These are phyloP conservation scores for Claviceps sp. DNA, from an alignment of 2,329 filamentous ascomycete species.

Conservation along the genomic window DNA sequence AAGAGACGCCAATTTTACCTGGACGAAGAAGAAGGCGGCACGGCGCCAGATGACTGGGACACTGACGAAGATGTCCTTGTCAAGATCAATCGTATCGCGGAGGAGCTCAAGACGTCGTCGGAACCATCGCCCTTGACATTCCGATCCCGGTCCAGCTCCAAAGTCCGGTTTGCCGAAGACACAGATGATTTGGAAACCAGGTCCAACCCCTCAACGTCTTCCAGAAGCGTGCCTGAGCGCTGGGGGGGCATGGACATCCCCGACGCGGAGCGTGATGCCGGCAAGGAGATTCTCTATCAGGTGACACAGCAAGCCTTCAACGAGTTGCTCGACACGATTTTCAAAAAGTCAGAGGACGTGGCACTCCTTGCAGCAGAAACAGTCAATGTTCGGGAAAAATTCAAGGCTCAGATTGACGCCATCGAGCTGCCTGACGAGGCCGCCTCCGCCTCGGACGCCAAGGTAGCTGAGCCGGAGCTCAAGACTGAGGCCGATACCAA, in stretches of 20 bases:
- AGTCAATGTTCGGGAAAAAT: conserved; percentile 44
- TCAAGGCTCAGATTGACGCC: conserved; percentile 32
- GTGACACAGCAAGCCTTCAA: conserved; percentile 85
- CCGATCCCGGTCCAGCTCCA: conserved; percentile 58
- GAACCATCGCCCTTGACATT: conserved; percentile 16
- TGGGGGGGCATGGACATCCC: conserved; percentile 71
- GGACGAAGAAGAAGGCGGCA: conserved; percentile 68
- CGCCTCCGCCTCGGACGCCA: neutral
- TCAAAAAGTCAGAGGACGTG: conserved; percentile 66
- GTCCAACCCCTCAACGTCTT: conserved; percentile 62
- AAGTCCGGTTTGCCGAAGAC: conserved; percentile 64
- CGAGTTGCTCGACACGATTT: conserved; percentile 76
- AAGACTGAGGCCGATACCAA: neutral
- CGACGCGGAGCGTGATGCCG: conserved; percentile 67
- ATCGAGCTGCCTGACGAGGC: conserved; percentile 20
- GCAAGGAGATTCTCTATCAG: conserved; percentile 81
- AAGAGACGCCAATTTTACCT: conserved; percentile 66
- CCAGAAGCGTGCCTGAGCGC: conserved; percentile 56
- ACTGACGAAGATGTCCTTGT: conserved; percentile 43
- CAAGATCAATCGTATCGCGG: conserved; percentile 15
- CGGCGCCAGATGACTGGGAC: conserved; percentile 50
- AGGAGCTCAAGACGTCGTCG: conserved; percentile 29
- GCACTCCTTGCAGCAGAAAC: conserved; percentile 55
- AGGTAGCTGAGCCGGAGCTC: neutral
- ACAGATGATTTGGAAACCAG: conserved; percentile 54